Evolutionary conservation across 345 rosid genomes (phyloP).

Genomic region (Ceriops tagal): DNA sequence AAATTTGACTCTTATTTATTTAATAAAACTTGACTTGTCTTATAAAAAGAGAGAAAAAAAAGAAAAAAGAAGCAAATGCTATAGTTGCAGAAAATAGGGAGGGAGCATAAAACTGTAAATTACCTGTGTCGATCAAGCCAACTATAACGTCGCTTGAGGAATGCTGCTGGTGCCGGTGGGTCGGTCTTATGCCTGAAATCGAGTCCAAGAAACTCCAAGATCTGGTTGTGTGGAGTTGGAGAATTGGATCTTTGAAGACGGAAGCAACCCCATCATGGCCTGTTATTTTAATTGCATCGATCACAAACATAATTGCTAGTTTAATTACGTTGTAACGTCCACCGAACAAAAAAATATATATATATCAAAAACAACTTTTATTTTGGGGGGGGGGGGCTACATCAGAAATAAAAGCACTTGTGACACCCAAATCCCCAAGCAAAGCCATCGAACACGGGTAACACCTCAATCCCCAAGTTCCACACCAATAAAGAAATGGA

Average conservation of each 20-base stretch:
- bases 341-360: too few relatives aligned
- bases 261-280: conserved; percentile 59
- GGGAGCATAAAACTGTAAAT: not conserved
- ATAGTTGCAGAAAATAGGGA: not conserved
- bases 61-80: not conserved
- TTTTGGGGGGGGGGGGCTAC: too few relatives aligned
- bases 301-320: not conserved
- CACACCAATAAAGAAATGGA: too few relatives aligned
- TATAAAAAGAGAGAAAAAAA: too few relatives aligned
- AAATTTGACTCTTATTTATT: too few relatives aligned
- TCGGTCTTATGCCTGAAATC: conserved; percentile 19
- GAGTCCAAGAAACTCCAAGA: conserved; percentile 77
- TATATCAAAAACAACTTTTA: too few relatives aligned
- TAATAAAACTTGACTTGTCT: too few relatives aligned
- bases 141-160: conserved; percentile 48
- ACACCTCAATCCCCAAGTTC: too few relatives aligned
- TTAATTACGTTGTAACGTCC: not conserved
- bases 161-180: conserved; percentile 10
- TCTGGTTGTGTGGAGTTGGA: conserved; percentile 72
- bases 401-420: too few relatives aligned
- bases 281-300: conserved; percentile 9
- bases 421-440: too few relatives aligned
- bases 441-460: too few relatives aligned
- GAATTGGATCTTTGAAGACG: conserved; percentile 54
- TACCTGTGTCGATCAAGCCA: conserved; percentile 62